phyloP scores from a whole-genome alignment of 2,329 filamentous ascomycete species.

The Rutstroemia sp. region DNA sequence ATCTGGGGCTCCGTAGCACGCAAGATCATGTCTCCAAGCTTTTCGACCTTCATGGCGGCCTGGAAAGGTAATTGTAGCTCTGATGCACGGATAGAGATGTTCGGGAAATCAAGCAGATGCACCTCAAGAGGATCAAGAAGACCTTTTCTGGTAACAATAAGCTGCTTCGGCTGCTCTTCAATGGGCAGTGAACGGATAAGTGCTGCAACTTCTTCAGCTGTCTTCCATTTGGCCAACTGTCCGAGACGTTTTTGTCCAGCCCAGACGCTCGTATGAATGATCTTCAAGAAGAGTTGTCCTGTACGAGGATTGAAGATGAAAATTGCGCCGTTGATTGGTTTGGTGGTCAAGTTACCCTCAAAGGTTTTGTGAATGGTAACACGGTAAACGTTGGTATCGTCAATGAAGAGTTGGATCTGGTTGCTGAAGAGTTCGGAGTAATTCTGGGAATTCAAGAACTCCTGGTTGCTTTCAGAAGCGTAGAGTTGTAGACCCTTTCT shows the following conservation, averaged over 20 bases:
- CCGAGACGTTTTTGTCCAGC: conserved; percentile 98
- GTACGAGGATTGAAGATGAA: conserved; percentile 99
- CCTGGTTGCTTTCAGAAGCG: conserved; percentile 96
- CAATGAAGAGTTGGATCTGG: conserved; percentile 97
- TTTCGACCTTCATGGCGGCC: conserved; percentile 99
- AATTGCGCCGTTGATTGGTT: conserved; percentile 98
- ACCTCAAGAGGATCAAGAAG: conserved; percentile 94
- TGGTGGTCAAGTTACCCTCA: conserved; percentile 96
- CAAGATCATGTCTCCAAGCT: conserved; percentile 97
- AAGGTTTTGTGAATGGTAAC: conserved; percentile 99
- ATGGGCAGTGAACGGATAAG: conserved; percentile 91
- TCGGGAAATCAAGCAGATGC: conserved; percentile 95
- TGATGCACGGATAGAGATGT: conserved; percentile 96
- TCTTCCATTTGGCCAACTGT: conserved; percentile 98
- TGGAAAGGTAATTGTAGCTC: conserved; percentile 98
- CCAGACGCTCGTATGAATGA: conserved; percentile 99
- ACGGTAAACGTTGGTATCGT: conserved; percentile 98
- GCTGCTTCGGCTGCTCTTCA: conserved; percentile 97
- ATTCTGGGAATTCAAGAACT: conserved; percentile 98
- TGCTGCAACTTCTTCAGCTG: conserved; percentile 97
- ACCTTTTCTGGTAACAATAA: conserved; percentile 97
- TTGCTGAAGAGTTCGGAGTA: conserved; percentile 99
- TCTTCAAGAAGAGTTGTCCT: conserved; percentile 95
- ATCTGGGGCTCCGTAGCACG: conserved; percentile 98
- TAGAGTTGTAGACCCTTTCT: conserved; percentile 97